A percentile compares a stretch with the other conserved stretches of the same genome.
Conservation (phyloP, 2,329 filamentous ascomycete species). For the Pleoardoris graminearum region DNA sequence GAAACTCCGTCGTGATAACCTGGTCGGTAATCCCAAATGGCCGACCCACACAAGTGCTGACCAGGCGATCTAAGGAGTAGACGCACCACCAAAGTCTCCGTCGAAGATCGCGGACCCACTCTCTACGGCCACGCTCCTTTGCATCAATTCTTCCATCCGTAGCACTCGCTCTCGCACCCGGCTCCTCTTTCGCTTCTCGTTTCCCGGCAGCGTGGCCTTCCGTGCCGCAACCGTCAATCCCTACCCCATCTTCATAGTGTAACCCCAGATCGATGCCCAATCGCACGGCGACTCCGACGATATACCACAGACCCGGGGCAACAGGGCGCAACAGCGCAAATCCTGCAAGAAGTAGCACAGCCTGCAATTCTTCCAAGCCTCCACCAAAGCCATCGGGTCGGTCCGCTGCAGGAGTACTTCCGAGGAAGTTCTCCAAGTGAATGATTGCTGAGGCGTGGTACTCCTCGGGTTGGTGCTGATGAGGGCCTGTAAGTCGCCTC, state of each 20-base stretch:
- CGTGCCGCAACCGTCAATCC: slow-evolving; percentile 55
- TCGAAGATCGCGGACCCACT: slow-evolving; percentile 85
- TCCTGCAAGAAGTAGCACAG: slow-evolving; percentile 85
- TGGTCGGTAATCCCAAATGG: slow-evolving; percentile 96
- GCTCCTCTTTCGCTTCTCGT: slow-evolving; percentile 40
- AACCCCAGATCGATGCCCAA: slow-evolving; percentile 88
- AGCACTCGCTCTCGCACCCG: slow-evolving; percentile 23
- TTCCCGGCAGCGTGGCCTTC: slow-evolving; percentile 34
- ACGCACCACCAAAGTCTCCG: slow-evolving; percentile 95
- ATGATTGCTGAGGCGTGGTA: slow-evolving; percentile 95
- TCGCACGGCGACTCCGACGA: slow-evolving; percentile 88
- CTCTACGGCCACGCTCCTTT: slow-evolving; percentile 67
- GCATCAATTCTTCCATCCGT: slow-evolving; percentile 48
- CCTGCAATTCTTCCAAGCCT: slow-evolving; percentile 89
- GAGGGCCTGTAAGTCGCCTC: slow-evolving; percentile 51
- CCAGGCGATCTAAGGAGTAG: slow-evolving; percentile 91
- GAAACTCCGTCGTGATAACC: slow-evolving; percentile 93
- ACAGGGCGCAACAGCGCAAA: slow-evolving; percentile 91
- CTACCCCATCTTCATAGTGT: slow-evolving; percentile 86
- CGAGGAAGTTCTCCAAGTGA: slow-evolving; percentile 83
- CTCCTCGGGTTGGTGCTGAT: slow-evolving; percentile 81
- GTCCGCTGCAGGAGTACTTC: slow-evolving; percentile 63
- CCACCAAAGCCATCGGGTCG: slow-evolving; percentile 70
- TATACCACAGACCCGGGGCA: slow-evolving; percentile 94
- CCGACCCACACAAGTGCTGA: slow-evolving; percentile 89